Percentiles rank a stretch among this genome's conserved stretches.
phyloP scores from a whole-genome alignment of 2,329 filamentous ascomycete genomes.

The Fusarium sulawesiense region DNA sequence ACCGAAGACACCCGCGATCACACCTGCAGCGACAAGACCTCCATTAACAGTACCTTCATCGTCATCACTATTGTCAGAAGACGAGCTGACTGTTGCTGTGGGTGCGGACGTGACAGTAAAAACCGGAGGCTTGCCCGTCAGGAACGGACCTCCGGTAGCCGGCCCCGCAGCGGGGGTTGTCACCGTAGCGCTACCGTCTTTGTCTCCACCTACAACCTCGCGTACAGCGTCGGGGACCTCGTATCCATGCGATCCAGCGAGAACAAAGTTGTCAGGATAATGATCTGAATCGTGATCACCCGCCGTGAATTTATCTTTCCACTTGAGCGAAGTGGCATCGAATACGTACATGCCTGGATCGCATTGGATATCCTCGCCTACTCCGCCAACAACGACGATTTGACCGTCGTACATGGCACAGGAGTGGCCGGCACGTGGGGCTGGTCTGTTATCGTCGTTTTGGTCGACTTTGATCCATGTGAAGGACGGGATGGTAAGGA shows the following conservation, averaged over 20 bases:
- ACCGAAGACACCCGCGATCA: slow-evolving; percentile 74
- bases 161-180: slow-evolving; percentile 60
- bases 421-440: slow-evolving; percentile 57
- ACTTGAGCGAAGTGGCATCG: slow-evolving; percentile 71
- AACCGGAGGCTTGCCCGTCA: slow-evolving; percentile 74
- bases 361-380: slow-evolving; percentile 61
- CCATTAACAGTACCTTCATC: slow-evolving; percentile 44
- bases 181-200: slow-evolving; percentile 65
- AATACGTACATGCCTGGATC: slow-evolving; percentile 76
- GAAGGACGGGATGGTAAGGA: slow-evolving; percentile 71
- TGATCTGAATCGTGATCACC: slow-evolving; percentile 68
- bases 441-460: slow-evolving; percentile 65
- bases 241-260: slow-evolving; percentile 62
- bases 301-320: slow-evolving; percentile 69
- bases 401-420: slow-evolving; percentile 70
- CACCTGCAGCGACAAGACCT: slow-evolving; percentile 60
- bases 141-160: slow-evolving; percentile 75
- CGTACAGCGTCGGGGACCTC: slow-evolving; percentile 64
- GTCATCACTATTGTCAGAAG: background rate
- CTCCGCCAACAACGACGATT: slow-evolving; percentile 73
- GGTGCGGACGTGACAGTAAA: slow-evolving; percentile 72
- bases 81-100: slow-evolving; percentile 56
- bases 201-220: slow-evolving; percentile 61
- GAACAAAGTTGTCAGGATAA: slow-evolving; percentile 60
- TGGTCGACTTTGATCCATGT: slow-evolving; percentile 70